These are phyloP conservation scores for Centaurea solstitialis DNA, from an alignment of 129 eudicot species.

Conservation along the genomic window DNA sequence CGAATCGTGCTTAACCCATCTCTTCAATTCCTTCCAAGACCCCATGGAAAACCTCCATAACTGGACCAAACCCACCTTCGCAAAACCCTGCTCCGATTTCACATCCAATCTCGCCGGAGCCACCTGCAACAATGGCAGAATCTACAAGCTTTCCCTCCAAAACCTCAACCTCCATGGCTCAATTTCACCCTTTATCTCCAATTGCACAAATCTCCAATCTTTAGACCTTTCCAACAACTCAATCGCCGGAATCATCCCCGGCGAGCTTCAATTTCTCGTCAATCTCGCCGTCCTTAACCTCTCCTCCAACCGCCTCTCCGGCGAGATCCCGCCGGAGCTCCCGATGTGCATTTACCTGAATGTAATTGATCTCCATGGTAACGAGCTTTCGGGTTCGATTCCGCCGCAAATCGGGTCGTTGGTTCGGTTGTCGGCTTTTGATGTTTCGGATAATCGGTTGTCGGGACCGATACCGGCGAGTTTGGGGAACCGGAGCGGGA, in stretches of 20 bases:
- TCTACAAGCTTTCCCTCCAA: conserved; percentile 46
- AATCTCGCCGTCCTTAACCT: conserved; percentile 67
- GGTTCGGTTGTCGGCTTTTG: conserved; percentile 52
- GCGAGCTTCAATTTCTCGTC: conserved; percentile 36
- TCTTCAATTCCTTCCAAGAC: conserved; percentile 34
- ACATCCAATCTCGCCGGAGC: conserved; percentile 41
- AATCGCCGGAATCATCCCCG: conserved; percentile 51
- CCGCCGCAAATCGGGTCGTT: conserved; percentile 66
- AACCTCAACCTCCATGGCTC: conserved; percentile 30
- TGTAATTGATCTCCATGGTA: conserved; percentile 63
- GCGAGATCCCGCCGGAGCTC: conserved; percentile 45
- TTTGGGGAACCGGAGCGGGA: conserved; percentile 60
- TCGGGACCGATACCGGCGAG: conserved; percentile 64
- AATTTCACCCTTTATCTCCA: conserved; percentile 39
- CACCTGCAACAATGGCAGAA: conserved; percentile 53
- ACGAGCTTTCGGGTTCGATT: conserved; percentile 46
- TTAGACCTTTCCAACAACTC: conserved; percentile 70
- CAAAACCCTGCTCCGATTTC: conserved; percentile 43
- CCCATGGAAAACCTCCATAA: conserved; percentile 32
- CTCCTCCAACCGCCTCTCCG: conserved; percentile 48
- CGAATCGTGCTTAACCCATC: conserved; percentile 35
- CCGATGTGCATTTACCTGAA: conserved; percentile 56
- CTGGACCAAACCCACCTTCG: conserved; percentile 36
- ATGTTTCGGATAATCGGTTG: conserved; percentile 50
- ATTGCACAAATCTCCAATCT: conserved; percentile 53